These are phyloP conservation scores for Penicillium nucicola DNA, from an alignment of 495 filamentous ascomycete genomes.

Conservation along the genomic window DNA sequence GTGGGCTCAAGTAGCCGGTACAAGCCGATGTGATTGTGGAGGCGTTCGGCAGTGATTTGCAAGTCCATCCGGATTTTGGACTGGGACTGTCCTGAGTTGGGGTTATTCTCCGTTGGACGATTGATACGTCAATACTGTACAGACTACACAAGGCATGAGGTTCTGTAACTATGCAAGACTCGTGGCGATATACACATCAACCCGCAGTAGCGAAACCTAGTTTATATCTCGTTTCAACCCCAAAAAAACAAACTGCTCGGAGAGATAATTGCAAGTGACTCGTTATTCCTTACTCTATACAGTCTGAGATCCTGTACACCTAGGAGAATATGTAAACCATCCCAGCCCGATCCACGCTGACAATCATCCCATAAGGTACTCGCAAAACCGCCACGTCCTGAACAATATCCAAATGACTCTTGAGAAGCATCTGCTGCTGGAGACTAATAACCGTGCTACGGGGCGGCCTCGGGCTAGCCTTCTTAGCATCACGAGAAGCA, in stretches of 20 bases:
- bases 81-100: no score
- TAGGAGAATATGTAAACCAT: constrained; percentile 87
- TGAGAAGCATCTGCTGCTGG: constrained; percentile 82
- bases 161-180: no score
- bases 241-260: no score
- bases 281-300: not conserved
- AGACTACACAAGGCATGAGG: no score
- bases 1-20: constrained; percentile 6
- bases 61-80: not conserved
- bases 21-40: not conserved
- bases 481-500: constrained; percentile 28
- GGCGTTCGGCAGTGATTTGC: not conserved
- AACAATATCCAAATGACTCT: constrained; percentile 84
- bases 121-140: no score
- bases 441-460: constrained; percentile 83
- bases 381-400: constrained; percentile 86
- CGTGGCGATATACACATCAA: no score
- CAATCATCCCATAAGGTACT: constrained; percentile 85
- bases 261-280: no score
- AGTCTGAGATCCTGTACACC: constrained; percentile 6
- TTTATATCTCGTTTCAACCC: not conserved
- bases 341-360: constrained; percentile 88
- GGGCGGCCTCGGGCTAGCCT: constrained; percentile 50
- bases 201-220: no score
- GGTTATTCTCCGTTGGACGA: no score